Percentiles rank a stretch among this genome's conserved stretches.
Evolutionary conservation across 352 stramenopile species (phyloP).

Genomic region (Globisporangium paddicum): DNA sequence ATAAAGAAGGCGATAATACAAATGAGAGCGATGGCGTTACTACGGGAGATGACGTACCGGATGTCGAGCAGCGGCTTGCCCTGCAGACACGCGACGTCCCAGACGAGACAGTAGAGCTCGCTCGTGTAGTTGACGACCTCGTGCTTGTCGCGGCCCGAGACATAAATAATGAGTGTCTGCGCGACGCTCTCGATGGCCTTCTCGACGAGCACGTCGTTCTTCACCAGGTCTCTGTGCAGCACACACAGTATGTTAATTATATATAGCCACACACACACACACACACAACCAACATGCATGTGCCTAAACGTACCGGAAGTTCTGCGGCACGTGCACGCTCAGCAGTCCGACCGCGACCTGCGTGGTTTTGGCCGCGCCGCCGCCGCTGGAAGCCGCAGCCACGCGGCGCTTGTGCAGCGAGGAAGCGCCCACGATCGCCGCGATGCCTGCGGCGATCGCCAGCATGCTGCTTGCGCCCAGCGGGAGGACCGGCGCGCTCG

Average conservation of each 20-base stretch:
- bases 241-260: too few species aligned
- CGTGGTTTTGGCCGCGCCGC: not conserved
- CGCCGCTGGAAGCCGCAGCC: not conserved
- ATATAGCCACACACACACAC: not conserved
- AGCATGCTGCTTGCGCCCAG: constrained; percentile 28
- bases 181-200: constrained; percentile 44
- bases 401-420: constrained; percentile 34
- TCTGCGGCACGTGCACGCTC: constrained; percentile 49
- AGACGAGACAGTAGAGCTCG: constrained; percentile 69
- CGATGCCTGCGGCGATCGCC: constrained; percentile 38
- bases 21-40: not conserved
- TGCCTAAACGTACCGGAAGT: constrained; percentile 28
- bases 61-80: constrained; percentile 64
- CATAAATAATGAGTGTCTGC: constrained; percentile 53
- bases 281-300: not conserved
- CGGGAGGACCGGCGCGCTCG: constrained; percentile 22
- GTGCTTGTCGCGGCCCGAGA: constrained; percentile 46
- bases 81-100: constrained; percentile 54
- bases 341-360: constrained; percentile 44
- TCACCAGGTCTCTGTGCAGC: constrained; percentile 36
- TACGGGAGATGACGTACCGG: constrained; percentile 23
- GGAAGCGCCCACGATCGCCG: constrained; percentile 36
- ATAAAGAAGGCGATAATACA: not conserved
- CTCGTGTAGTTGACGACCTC: constrained; percentile 75
- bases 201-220: constrained; percentile 75